Evolutionary conservation across 2,329 filamentous ascomycete genomes (phyloP).

Genomic region (Alternaria alternata): DNA sequence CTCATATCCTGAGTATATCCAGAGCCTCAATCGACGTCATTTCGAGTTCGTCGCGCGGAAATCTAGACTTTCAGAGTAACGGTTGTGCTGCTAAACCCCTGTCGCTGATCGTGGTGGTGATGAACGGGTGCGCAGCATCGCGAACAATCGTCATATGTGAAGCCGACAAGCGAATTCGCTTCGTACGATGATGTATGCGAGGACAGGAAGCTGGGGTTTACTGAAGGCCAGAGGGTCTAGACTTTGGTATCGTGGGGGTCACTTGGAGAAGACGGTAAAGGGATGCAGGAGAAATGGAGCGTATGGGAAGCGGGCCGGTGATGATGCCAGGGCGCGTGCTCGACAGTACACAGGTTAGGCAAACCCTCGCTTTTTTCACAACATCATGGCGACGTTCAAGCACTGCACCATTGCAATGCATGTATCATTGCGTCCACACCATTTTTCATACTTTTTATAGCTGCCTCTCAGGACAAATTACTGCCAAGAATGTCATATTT

Average conservation of each 20-base stretch:
- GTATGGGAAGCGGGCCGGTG: background rate
- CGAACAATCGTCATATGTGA: conserved; percentile 19
- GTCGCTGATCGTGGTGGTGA: conserved; percentile 7
- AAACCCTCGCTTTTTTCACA: background rate
- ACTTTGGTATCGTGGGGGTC: conserved; percentile 1
- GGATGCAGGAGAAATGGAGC: background rate
- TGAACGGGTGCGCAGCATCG: conserved; percentile 7
- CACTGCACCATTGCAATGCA: background rate
- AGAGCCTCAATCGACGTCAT: conserved; percentile 4
- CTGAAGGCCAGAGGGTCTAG: conserved; percentile 10
- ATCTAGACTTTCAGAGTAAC: conserved; percentile 1
- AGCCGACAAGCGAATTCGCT: conserved; percentile 5
- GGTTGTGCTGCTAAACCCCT: background rate
- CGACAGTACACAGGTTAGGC: background rate
- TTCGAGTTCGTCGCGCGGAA: background rate
- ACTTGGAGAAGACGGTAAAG: background rate
- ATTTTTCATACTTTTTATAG: too few relatives aligned
- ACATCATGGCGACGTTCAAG: background rate
- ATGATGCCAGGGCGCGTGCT: conserved; percentile 7
- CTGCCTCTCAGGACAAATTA: too few relatives aligned
- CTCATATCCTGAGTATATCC: background rate
- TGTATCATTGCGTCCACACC: too few relatives aligned
- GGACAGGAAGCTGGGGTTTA: background rate
- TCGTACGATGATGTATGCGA: background rate
- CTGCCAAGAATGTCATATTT: too few relatives aligned